Percentiles rank a stretch among this genome's conserved stretches.
Evolutionary conservation across 495 filamentous ascomycete species (phyloP).

Genomic region (Hypoxylon subgilvum): DNA sequence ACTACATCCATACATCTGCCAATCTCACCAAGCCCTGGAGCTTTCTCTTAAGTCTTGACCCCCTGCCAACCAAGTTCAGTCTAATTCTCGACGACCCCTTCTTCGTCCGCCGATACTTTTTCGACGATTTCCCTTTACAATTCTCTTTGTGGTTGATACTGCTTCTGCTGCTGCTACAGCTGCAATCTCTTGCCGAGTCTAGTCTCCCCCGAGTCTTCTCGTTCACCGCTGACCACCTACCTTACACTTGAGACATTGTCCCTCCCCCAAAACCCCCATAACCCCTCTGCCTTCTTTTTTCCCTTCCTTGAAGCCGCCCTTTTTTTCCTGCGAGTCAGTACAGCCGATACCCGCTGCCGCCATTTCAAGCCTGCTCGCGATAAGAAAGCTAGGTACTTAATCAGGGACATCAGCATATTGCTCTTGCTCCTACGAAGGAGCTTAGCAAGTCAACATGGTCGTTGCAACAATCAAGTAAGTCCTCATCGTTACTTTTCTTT

Average conservation of each 20-base stretch:
- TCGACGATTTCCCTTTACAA: slow-evolving; percentile 16
- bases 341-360: slow-evolving; percentile 38
- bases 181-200: slow-evolving; percentile 8
- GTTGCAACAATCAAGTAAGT: slow-evolving; percentile 85
- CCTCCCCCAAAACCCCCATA: slow-evolving; percentile 9
- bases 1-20: not conserved
- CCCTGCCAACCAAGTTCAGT: slow-evolving; percentile 1
- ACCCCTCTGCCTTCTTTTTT: slow-evolving; percentile 31
- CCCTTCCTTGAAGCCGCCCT: slow-evolving; percentile 7
- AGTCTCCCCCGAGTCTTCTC: slow-evolving; percentile 18
- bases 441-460: slow-evolving; percentile 66
- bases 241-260: slow-evolving; percentile 34
- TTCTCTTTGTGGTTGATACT: slow-evolving; percentile 38
- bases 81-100: slow-evolving; percentile 11
- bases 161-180: slow-evolving; percentile 2
- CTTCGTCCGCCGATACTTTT: slow-evolving; percentile 26
- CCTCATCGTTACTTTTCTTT: slow-evolving; percentile 24
- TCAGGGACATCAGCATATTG: slow-evolving; percentile 30
- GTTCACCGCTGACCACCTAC: slow-evolving; percentile 29
- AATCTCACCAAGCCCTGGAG: slow-evolving; percentile 9
- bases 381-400: slow-evolving; percentile 25
- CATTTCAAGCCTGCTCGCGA: slow-evolving; percentile 36
- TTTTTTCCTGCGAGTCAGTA: slow-evolving; percentile 28
- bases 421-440: slow-evolving; percentile 37
- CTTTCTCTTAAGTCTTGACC: not conserved